Conservation (phyloP, 257 asterid genomes). For the Rhazya stricta region DNA sequence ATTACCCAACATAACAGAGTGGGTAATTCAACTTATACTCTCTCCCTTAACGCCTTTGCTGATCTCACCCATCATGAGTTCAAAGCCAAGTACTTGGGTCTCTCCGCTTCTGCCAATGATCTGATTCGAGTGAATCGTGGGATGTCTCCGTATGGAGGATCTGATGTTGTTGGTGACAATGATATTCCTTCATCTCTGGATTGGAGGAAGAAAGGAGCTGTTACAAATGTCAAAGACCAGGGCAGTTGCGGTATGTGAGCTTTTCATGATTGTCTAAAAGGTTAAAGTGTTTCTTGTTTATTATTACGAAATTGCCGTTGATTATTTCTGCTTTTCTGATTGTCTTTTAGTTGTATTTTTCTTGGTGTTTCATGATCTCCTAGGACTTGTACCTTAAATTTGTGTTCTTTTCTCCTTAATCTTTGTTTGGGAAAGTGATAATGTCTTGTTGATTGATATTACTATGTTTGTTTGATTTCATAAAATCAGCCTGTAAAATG, state of each 20-base stretch:
- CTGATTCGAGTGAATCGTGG: constrained; percentile 53
- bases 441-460: background rate
- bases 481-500: background rate
- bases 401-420: background rate
- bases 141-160: constrained; percentile 21
- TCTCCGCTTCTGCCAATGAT: constrained; percentile 44
- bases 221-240: constrained; percentile 83
- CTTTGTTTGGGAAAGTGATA: background rate
- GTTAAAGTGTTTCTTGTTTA: background rate
- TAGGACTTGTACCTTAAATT: background rate
- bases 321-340: background rate
- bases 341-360: background rate
- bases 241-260: constrained; percentile 72
- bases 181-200: constrained; percentile 64
- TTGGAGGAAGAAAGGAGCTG: constrained; percentile 90
- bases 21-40: constrained; percentile 55
- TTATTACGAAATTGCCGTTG: background rate
- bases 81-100: constrained; percentile 64
- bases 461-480: background rate
- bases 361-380: background rate
- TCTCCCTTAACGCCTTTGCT: constrained; percentile 74
- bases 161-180: constrained; percentile 25
- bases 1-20: constrained; percentile 45
- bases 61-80: constrained; percentile 88
- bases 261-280: background rate